Conservation (phyloP, 163 green algal genomes). For the Volvox carteri region DNA sequence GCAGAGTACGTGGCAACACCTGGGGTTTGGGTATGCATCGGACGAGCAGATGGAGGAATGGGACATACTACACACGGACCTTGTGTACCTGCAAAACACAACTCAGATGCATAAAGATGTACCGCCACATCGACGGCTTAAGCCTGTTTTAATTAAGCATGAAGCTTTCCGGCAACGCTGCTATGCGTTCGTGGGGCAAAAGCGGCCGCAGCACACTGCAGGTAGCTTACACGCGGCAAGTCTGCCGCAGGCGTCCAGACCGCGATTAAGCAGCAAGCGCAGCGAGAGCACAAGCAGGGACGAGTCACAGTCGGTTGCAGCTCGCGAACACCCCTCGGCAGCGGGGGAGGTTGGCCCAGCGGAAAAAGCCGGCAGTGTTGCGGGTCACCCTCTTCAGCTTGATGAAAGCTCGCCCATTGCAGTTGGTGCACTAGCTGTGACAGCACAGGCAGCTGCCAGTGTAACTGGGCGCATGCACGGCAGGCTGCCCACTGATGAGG, state of each 20-base stretch:
- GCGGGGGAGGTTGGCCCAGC: neutral
- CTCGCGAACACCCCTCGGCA: neutral
- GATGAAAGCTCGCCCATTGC: neutral
- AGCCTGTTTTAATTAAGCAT: conserved; percentile 56
- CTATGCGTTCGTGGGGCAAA: conserved; percentile 51
- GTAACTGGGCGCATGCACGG: neutral
- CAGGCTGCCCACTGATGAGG: neutral
- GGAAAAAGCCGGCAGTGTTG: neutral
- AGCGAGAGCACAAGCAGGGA: conserved; percentile 43
- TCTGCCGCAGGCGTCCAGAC: neutral
- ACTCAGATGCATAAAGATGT: conserved; percentile 65
- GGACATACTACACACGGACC: conserved; percentile 83
- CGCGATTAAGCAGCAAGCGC: conserved; percentile 35
- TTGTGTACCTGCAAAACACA: conserved; percentile 96
- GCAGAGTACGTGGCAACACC: conserved; percentile 86
- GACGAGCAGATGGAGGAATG: conserved; percentile 77
- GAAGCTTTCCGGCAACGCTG: conserved; percentile 50
- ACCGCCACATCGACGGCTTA: conserved; percentile 32
- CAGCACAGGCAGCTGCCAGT: neutral
- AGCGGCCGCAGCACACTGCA: conserved; percentile 12
- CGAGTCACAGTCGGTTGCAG: conserved; percentile 16
- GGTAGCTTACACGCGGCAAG: neutral
- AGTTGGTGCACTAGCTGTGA: neutral
- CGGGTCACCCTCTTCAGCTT: neutral
- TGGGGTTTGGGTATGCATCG: conserved; percentile 86